phyloP scores from a whole-genome alignment of 192 early-diverging fungal genomes.

The Dispira parvispora region DNA sequence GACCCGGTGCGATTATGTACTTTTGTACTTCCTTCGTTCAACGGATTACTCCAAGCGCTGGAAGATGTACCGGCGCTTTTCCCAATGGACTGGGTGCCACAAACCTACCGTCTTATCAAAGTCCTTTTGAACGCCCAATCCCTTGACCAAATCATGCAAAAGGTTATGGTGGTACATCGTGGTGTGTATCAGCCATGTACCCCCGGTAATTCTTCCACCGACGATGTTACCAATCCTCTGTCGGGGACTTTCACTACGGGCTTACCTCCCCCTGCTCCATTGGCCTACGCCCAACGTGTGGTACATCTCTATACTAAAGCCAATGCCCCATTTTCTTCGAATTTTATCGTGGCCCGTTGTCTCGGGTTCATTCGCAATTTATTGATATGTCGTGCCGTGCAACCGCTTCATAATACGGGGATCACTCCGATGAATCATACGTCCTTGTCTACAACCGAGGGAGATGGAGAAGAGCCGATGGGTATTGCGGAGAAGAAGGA shows the following conservation, averaged over 20 bases:
- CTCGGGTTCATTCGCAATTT: conserved; percentile 35
- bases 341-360: conserved; percentile 31
- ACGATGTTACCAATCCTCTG: too few species aligned
- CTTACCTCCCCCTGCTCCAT: conserved; percentile 14
- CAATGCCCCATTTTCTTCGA: conserved; percentile 30
- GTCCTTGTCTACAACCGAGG: too few species aligned
- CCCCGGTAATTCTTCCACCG: too few species aligned
- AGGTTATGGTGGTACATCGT: background rate
- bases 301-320: conserved; percentile 27
- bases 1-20: conserved; percentile 14
- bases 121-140: background rate
- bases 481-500: too few species aligned
- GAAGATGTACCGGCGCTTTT: conserved; percentile 23
- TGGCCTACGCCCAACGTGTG: conserved; percentile 29
- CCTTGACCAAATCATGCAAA: conserved; percentile 5
- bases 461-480: too few species aligned
- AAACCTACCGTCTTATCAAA: conserved; percentile 1
- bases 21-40: conserved; percentile 40
- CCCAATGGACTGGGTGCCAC: background rate
- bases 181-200: background rate
- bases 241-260: background rate
- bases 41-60: conserved; percentile 35
- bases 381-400: conserved; percentile 25
- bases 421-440: too few species aligned
- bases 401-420: background rate